Percentiles rank a stretch among this genome's conserved stretches.
Evolutionary conservation across 495 filamentous ascomycete genomes (phyloP).

Genomic region (Jackrogersella minutella): DNA sequence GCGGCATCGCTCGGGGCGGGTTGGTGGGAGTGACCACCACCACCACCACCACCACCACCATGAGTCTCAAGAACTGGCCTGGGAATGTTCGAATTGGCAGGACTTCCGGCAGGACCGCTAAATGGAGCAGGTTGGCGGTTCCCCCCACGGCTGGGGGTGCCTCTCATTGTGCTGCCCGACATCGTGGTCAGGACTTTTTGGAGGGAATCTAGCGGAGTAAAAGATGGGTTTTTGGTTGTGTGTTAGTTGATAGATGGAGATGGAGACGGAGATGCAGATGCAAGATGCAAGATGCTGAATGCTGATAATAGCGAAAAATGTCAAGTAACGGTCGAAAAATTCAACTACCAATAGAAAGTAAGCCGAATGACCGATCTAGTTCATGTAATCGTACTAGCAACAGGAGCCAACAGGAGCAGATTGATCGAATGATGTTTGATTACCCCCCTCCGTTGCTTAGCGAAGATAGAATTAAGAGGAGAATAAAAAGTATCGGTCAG

Average conservation of each 20-base stretch:
- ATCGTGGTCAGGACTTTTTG: constrained; percentile 17
- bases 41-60: no score
- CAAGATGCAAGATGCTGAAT: no score
- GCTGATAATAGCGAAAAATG: no score
- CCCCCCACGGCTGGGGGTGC: constrained; percentile 67
- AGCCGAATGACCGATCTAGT: constrained; percentile 3
- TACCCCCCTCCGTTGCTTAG: constrained; percentile 20
- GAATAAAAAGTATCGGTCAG: constrained; percentile 25
- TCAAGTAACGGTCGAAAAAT: constrained; percentile 10
- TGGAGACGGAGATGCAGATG: no score
- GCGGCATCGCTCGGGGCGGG: constrained; percentile 66
- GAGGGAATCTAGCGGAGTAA: neutral
- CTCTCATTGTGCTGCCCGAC: constrained; percentile 60
- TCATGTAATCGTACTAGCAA: constrained; percentile 15
- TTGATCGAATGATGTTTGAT: constrained; percentile 38
- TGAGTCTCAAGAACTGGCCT: constrained; percentile 78
- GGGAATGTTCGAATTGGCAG: constrained; percentile 77
- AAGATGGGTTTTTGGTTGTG: neutral
- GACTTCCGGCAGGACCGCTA: constrained; percentile 63
- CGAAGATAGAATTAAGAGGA: constrained; percentile 11
- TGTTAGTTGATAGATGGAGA: no score
- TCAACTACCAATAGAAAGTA: constrained; percentile 18
- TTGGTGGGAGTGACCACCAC: constrained; percentile 51
- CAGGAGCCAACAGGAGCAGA: neutral
- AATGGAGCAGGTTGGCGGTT: constrained; percentile 75